Evolutionary conservation across 306 rosid genomes (phyloP), one percentile per base, ranked within the genome.

Genomic region (Luffa aegyptiaca): DNA sequence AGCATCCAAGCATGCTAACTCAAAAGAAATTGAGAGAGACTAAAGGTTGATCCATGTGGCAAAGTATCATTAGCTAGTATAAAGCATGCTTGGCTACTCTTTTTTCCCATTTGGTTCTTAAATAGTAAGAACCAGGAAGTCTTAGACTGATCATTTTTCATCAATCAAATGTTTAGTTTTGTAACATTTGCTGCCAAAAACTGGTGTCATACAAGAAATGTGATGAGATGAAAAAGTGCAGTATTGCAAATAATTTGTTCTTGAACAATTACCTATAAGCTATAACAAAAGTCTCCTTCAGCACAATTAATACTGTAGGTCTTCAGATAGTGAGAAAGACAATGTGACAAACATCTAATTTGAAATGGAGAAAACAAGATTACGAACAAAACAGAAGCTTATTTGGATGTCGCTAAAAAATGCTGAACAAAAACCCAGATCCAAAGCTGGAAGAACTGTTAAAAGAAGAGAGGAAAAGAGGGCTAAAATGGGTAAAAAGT

Each of bases 401-500:
- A 33, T 49, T 48, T 46, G 56, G 41, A 71, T 44, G 56, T 71
- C 18, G n/a, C 36, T n/a, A 26, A 71, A 45, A 46, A 44, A 20
- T 39, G 31, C 21, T 66, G 49, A 66, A 18, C 33, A 69, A 69
- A 69, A 33, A 26, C 21, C 77, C 13, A 46, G 18, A 71, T 48
- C 13, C 10, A 12, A 73, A 65, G 48, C 64, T 37, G 42, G 46
- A 78, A 64, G 14, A 82, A 61, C 13, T 42, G 77, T 75, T 75
- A 75, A 84, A 41, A 66, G 63, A 62, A 16, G 20, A 21, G 77
- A 75, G 55, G 36, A 42, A 61, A 79, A 68, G 14, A 56, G 74
- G 20, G 63, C 46, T n/a, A 58, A 61, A 83, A 78, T 68, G 80
- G 72, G 78, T 66, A 83, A 80, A 70, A 81, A 68, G 80, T 64